Percentiles rank a stretch among this genome's conserved stretches.
Evolutionary conservation across 2,329 filamentous ascomycete genomes (phyloP).

Genomic region (Claviceps purpurea): DNA sequence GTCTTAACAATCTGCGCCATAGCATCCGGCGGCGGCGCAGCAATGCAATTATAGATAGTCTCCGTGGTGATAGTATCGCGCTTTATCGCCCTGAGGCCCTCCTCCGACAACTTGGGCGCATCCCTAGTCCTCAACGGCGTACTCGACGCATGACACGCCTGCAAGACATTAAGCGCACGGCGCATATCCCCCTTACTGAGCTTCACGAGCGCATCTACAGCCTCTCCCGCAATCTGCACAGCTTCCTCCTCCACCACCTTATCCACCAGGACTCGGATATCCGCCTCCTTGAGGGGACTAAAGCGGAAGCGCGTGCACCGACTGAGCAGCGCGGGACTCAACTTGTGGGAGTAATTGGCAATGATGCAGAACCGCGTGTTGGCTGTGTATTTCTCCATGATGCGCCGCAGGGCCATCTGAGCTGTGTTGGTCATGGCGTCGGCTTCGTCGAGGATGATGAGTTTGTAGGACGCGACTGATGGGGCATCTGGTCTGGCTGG

Average conservation of each 20-base stretch:
- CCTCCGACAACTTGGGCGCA: slow-evolving; percentile 43
- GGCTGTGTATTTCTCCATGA: slow-evolving; percentile 98
- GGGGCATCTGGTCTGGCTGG: not conserved
- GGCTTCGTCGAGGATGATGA: slow-evolving; percentile 97
- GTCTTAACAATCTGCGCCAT: slow-evolving; percentile 75
- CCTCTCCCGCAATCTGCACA: slow-evolving; percentile 70
- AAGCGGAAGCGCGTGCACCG: slow-evolving; percentile 92
- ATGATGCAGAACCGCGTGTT: slow-evolving; percentile 98
- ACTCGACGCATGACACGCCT: slow-evolving; percentile 93
- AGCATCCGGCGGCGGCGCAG: slow-evolving; percentile 81
- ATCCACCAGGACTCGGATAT: slow-evolving; percentile 77
- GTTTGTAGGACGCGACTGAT: slow-evolving; percentile 50
- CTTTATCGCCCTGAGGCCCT: slow-evolving; percentile 40
- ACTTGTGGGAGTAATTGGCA: slow-evolving; percentile 96
- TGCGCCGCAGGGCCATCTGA: slow-evolving; percentile 90
- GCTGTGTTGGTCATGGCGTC: slow-evolving; percentile 99
- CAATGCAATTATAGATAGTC: slow-evolving; percentile 95
- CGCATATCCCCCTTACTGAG: slow-evolving; percentile 95
- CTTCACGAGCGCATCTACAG: slow-evolving; percentile 68
- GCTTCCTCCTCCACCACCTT: slow-evolving; percentile 79
- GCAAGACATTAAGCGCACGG: slow-evolving; percentile 82
- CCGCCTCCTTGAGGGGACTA: slow-evolving; percentile 76
- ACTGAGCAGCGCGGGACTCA: slow-evolving; percentile 83
- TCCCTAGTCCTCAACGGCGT: slow-evolving; percentile 51
- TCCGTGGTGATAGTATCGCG: slow-evolving; percentile 76